Evolutionary conservation across 345 rosid genomes (phyloP).

Genomic region (Cochlearia excelsa): DNA sequence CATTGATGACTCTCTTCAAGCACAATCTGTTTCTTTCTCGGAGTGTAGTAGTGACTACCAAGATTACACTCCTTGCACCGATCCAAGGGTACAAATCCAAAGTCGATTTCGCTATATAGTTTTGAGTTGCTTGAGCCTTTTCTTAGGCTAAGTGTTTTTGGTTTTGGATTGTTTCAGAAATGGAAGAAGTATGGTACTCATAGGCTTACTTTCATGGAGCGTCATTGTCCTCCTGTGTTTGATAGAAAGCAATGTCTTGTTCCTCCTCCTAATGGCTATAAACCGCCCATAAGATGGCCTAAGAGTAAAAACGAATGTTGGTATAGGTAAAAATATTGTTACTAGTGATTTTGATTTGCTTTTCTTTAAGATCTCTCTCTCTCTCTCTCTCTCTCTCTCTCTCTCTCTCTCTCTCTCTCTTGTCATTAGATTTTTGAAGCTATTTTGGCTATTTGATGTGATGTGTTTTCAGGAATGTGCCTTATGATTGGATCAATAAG

Average conservation of each 20-base stretch:
- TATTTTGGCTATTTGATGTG: conserved; percentile 15
- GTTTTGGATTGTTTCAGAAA: conserved; percentile 50
- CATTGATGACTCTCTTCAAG: conserved; percentile 46
- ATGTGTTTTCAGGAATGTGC: conserved; percentile 75
- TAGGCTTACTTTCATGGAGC: conserved; percentile 89
- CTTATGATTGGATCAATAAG: conserved; percentile 96
- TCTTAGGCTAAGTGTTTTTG: too few species aligned
- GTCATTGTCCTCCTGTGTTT: conserved; percentile 85
- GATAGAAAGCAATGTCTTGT: conserved; percentile 90
- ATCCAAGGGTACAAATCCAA: conserved; percentile 91
- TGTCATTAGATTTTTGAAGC: conserved; percentile 1
- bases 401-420: too few species aligned
- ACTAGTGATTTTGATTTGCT: conserved; percentile 2
- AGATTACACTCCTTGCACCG: too few species aligned
- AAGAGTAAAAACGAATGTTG: conserved; percentile 88
- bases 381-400: too few species aligned
- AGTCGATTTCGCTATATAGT: too few species aligned
- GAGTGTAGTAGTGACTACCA: conserved; percentile 83
- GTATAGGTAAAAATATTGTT: conserved; percentile 82
- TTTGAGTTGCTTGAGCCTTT: too few species aligned
- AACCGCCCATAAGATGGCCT: conserved; percentile 92
- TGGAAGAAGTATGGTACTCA: conserved; percentile 88
- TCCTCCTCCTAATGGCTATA: conserved; percentile 97
- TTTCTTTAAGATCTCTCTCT: too few species aligned
- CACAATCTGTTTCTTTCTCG: conserved; percentile 55